Percentiles rank a stretch among this genome's conserved stretches.
Conservation (phyloP, 495 filamentous ascomycete genomes). For the Xylaria flabelliformis region DNA sequence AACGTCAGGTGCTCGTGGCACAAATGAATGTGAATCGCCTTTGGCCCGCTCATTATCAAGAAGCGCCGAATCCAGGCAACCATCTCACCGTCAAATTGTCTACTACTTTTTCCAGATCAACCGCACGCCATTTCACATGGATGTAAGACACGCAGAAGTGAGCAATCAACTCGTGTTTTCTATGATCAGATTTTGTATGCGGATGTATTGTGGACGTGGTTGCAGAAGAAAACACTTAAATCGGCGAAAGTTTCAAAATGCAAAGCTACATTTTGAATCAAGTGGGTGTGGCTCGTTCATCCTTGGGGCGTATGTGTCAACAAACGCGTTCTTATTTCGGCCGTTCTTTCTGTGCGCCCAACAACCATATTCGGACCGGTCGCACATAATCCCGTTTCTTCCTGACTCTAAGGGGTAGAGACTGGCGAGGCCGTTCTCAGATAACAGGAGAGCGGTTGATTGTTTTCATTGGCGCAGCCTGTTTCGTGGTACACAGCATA, state of each 20-base stretch:
- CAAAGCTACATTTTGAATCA: not conserved
- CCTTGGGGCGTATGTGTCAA: not conserved
- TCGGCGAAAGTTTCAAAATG: conserved; percentile 24
- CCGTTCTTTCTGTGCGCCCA: conserved; percentile 19
- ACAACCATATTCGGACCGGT: conserved; percentile 10
- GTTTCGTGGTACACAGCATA: conserved; percentile 22
- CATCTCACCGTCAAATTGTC: not conserved
- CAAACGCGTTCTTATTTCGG: conserved; percentile 16
- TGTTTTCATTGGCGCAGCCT: not conserved
- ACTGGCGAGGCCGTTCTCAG: conserved; percentile 25
- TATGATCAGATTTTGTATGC: not conserved
- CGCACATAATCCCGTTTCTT: not conserved
- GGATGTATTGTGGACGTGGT: not conserved
- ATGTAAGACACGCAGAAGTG: conserved; percentile 18
- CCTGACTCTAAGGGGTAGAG: conserved; percentile 13
- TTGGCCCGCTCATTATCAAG: not conserved
- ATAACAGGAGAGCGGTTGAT: conserved; percentile 8
- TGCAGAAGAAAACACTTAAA: conserved; percentile 11
- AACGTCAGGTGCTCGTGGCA: not conserved
- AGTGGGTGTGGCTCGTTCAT: not conserved
- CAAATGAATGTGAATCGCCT: not conserved
- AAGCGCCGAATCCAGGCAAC: conserved; percentile 4
- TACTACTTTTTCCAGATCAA: not conserved
- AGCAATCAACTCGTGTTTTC: not conserved
- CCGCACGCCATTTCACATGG: conserved; percentile 20